phyloP scores from a whole-genome alignment of 768 basidiomycete genomes.

The Tylopilus sp. region DNA sequence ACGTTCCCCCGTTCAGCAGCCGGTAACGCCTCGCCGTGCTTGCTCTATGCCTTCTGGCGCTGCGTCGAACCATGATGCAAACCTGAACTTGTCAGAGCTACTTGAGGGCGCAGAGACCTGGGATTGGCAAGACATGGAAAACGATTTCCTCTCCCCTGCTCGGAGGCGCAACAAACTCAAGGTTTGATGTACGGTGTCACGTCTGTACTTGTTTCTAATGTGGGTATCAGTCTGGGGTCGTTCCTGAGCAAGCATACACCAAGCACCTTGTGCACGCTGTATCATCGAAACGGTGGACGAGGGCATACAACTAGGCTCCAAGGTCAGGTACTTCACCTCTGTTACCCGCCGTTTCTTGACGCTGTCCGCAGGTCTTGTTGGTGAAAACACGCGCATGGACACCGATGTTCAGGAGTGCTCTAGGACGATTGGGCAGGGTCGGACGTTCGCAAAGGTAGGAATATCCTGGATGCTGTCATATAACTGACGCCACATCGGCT shows the following conservation, averaged over 20 bases:
- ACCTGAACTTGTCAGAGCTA: constrained; percentile 46
- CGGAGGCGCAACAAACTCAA: constrained; percentile 28
- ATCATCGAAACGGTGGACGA: constrained; percentile 46
- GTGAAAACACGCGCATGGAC: constrained; percentile 42
- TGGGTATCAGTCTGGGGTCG: constrained; percentile 6
- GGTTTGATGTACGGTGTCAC: constrained; percentile 10
- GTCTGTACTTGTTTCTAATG: constrained; percentile 2
- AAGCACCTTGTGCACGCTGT: constrained; percentile 52
- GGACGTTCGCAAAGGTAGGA: constrained; percentile 57
- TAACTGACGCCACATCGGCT: not conserved
- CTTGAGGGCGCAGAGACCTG: constrained; percentile 65
- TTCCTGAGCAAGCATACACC: constrained; percentile 17
- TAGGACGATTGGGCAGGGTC: constrained; percentile 76
- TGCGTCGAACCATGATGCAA: constrained; percentile 13
- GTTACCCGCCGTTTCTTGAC: not conserved
- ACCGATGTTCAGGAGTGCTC: constrained; percentile 52
- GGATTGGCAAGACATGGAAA: constrained; percentile 61
- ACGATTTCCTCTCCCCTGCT: constrained; percentile 47
- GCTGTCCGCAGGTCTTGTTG: constrained; percentile 42
- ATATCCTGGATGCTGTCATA: not conserved
- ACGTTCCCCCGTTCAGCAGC: constrained; percentile 20
- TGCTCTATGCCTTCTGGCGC: constrained; percentile 7
- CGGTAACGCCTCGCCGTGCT: constrained; percentile 7
- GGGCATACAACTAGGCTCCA: constrained; percentile 21
- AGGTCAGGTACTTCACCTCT: constrained; percentile 10